Evolutionary conservation across 192 early-diverging fungal species (phyloP), one percentile per base, ranked within the genome.

Genomic region (Gamsiella multidivaricata): DNA sequence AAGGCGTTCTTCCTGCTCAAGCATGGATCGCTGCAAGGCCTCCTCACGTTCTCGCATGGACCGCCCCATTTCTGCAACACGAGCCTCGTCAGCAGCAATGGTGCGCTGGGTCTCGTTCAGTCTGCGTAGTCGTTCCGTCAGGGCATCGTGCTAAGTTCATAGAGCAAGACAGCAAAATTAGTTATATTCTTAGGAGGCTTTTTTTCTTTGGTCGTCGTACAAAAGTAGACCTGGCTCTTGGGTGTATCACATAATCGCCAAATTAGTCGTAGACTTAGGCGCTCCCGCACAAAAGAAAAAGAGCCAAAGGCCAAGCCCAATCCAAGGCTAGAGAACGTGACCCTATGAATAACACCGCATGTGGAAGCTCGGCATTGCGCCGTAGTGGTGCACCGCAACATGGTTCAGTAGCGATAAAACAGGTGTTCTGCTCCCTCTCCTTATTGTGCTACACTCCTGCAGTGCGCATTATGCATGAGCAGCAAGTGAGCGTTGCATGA

Each of bases 41-140:
- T 52, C 57, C 49, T 75, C 71, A 28, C 74, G 74, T 22, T 69
- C 60, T 46, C 59, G 55, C 65, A 78, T 57, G 0, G 36, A 25
- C 7, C 61, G 51, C 25, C 69, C 74, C 66, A 50, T 68, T 5
- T 55, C 66, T 39, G 56, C 65, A 5, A 78, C 47, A 3, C 66
- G 65, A 8, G 60, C 66, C 22, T 68, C 59, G 22, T 63, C 42
- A 5, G 61, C 70, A 20, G 70, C 70, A 47, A 71, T 64, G 5
- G 22, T 34, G 1, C 29, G 54, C 29, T 65, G 54, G 20, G 56
- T 23, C n/a, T 66, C 66, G 23, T 56, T 60, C 22, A 69, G 51
- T 34, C 36, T 54, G 5, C 58, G 72, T n/a, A 61, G 45, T 43
- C 59, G 51, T 61, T 68, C 55, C n/a, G 31, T 31, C 3, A 67